Conservation (phyloP, 345 rosid genomes). For the Euphorbia pulcherrima region DNA sequence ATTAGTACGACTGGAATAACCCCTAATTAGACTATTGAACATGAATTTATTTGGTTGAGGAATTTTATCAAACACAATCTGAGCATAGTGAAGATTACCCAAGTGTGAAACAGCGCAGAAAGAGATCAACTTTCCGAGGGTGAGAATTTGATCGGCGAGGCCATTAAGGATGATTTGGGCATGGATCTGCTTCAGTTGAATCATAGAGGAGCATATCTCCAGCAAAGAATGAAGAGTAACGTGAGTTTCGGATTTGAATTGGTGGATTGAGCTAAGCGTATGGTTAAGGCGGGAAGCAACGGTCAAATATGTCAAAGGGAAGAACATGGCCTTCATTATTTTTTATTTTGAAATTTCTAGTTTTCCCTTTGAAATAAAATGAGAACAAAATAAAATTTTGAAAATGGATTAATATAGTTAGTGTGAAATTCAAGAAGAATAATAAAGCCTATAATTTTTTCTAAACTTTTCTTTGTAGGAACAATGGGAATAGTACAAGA, state of each 20-base stretch:
- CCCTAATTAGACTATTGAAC: slow-evolving; percentile 30
- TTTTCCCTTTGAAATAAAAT: too few species aligned
- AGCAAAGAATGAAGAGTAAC: slow-evolving; percentile 15
- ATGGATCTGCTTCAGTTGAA: slow-evolving; percentile 10
- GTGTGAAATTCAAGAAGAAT: too few species aligned
- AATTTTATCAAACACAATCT: slow-evolving; percentile 10
- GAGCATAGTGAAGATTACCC: slow-evolving; percentile 7
- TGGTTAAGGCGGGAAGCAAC: slow-evolving; percentile 17
- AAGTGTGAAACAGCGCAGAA: not conserved
- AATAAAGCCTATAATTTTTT: too few species aligned
- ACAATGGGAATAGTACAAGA: too few species aligned
- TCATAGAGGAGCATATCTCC: slow-evolving; percentile 28
- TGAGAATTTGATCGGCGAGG: slow-evolving; percentile 3
- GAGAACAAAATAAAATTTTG: too few species aligned
- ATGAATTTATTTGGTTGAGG: slow-evolving; percentile 11
- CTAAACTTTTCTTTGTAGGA: too few species aligned
- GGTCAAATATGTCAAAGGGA: slow-evolving; percentile 3
- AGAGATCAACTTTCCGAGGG: slow-evolving; percentile 10
- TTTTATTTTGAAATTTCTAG: too few species aligned
- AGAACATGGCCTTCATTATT: not conserved
- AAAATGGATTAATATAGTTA: too few species aligned
- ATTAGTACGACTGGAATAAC: slow-evolving; percentile 17
- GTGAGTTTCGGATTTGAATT: slow-evolving; percentile 4
- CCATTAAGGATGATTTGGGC: slow-evolving; percentile 8
- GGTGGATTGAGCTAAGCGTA: not conserved